Base-by-base conservation (phyloP, 1,139 yeast species). In the Pneumocystis murina region DNA sequence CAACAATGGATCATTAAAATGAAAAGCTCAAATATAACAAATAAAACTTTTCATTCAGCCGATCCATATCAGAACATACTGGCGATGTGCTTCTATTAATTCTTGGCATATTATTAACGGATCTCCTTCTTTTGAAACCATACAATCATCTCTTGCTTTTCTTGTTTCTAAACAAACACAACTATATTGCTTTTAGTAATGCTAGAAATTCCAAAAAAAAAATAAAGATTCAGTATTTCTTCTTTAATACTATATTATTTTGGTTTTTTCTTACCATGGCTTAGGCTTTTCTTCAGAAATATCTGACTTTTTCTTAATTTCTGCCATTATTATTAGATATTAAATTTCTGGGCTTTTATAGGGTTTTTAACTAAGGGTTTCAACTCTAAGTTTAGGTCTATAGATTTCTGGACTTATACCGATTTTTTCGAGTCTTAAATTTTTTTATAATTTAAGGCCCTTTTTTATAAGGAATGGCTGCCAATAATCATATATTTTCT, bases 101-200 rank as follows among this genome's bases (percentile, higher is more conserved):
- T 17, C 36, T 6, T 20, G 24, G 6, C 59, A 57, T 10, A 12
- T 6, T 20, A n/a, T 17, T 36, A 33, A 28, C n/a, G 36, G 24
- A 39, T 17, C 59, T 7, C 20, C 41, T 12, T 20, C 16, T 7
- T 10, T 7, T 17, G 12, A 20, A 6, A 17, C 41, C 12, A 57
- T 17, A 39, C 59, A 57, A 4, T 57, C 59, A 17, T 57, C 59
- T 20, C 59, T n/a, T 17, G 59, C 59, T 36, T 20, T 17, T 17
- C 16, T n/a, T 36, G 59, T 57, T 17, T 57, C 59, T 57, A 30
- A 30, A 20, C 59, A 57, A n/a, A 14, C 59, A 57, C 59, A 57
- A 20, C 59, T 33, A 33, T 33, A 33, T 33, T 7, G 30, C 35
- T 5, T 33, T 33, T 7, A 33, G 35, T 7, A 33, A 33, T 41